Evolutionary conservation across 129 eudicot species (phyloP).

Genomic region (Arctium lappa): DNA sequence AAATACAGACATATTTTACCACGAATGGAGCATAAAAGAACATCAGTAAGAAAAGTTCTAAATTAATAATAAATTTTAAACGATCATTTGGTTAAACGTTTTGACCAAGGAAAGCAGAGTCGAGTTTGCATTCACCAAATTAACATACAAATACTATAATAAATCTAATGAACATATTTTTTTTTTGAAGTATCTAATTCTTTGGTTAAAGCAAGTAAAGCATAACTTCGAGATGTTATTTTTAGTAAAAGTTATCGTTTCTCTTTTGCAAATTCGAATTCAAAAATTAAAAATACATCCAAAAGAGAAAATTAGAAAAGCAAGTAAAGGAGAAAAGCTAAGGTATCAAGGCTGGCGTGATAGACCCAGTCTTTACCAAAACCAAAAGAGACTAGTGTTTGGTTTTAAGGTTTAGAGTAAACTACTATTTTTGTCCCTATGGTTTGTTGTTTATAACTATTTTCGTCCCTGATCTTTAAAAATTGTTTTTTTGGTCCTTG

Average conservation of each 20-base stretch:
- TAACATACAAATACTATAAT: not conserved
- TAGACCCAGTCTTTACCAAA: slow-evolving; percentile 17
- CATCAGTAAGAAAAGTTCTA: too few relatives aligned
- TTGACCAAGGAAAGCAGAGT: not conserved
- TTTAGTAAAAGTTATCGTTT: not conserved
- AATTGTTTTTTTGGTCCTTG: too few relatives aligned
- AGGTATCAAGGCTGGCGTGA: slow-evolving; percentile 14
- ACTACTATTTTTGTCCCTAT: too few relatives aligned
- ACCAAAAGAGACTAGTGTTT: slow-evolving; percentile 14
- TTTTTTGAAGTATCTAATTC: not conserved
- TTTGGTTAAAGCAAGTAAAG: not conserved
- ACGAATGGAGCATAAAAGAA: too few relatives aligned
- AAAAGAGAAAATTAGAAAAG: not conserved
- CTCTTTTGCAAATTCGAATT: slow-evolving; percentile 1
- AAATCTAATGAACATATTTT: not conserved
- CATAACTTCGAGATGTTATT: not conserved
- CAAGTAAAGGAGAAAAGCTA: not conserved
- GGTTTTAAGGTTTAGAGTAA: not conserved
- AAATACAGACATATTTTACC: too few relatives aligned
- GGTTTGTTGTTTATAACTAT: too few relatives aligned
- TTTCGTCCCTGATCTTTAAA: too few relatives aligned
- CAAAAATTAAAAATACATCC: not conserved
- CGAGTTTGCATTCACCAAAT: not conserved
- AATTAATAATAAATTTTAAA: too few relatives aligned
- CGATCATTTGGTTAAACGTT: too few relatives aligned